Percentiles rank a stretch among this genome's conserved stretches.
Evolutionary conservation across 495 filamentous ascomycete species (phyloP).

Genomic region (Hamigera avellanea): DNA sequence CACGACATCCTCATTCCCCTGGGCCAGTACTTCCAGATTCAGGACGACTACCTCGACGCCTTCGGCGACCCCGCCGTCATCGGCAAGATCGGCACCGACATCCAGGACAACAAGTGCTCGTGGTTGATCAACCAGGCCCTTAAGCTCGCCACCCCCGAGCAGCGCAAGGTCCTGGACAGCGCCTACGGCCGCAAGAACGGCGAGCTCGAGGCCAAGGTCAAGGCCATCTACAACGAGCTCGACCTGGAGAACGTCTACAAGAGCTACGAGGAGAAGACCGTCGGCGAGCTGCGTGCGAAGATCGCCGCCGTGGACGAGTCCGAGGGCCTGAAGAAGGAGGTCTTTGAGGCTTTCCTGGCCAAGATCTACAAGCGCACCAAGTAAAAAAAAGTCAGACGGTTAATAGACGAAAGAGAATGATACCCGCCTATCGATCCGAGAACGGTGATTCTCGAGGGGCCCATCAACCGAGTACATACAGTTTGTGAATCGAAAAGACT

Average conservation of each 20-base stretch:
- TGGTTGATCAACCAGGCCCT: slow-evolving; percentile 96
- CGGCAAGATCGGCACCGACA: slow-evolving; percentile 97
- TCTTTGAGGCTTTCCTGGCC: slow-evolving; percentile 80
- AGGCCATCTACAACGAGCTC: slow-evolving; percentile 76
- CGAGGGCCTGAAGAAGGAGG: slow-evolving; percentile 73
- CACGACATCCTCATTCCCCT: slow-evolving; percentile 94
- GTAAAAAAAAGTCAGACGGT: slow-evolving; percentile 32
- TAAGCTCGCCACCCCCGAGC: slow-evolving; percentile 60
- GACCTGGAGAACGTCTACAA: slow-evolving; percentile 70
- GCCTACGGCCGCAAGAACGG: slow-evolving; percentile 87
- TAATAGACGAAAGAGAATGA: too few species aligned
- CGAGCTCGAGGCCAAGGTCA: slow-evolving; percentile 68
- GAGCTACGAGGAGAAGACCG: slow-evolving; percentile 77
- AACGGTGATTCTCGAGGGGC: too few species aligned
- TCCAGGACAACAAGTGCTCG: slow-evolving; percentile 97
- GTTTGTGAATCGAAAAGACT: too few species aligned
- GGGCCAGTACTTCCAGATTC: slow-evolving; percentile 97
- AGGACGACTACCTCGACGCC: slow-evolving; percentile 97
- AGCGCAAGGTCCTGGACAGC: slow-evolving; percentile 65
- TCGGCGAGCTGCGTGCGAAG: slow-evolving; percentile 58
- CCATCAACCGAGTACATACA: too few species aligned
- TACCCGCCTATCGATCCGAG: too few species aligned
- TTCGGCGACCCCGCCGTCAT: slow-evolving; percentile 90
- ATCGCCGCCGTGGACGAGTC: slow-evolving; percentile 75
- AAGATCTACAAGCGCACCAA: slow-evolving; percentile 98